phyloP scores from a whole-genome alignment of 345 rosid species.

The Nasturtium officinale region DNA sequence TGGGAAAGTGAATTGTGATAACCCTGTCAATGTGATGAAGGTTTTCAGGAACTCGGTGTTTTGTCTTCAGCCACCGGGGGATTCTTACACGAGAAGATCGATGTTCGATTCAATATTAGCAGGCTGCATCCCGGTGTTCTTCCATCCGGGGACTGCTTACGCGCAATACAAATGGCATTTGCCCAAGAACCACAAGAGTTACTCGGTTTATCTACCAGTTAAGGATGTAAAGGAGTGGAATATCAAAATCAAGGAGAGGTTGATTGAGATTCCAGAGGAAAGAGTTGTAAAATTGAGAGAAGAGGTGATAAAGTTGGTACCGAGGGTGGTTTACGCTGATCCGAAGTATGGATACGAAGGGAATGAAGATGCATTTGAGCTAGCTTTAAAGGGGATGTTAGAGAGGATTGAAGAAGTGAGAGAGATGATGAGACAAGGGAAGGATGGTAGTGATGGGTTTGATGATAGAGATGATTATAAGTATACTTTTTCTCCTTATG shows the following conservation, averaged over 20 bases:
- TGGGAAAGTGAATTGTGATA: slow-evolving; percentile 53
- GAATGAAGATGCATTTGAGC: slow-evolving; percentile 60
- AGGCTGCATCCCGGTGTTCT: slow-evolving; percentile 69
- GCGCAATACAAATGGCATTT: slow-evolving; percentile 68
- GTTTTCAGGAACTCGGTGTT: slow-evolving; percentile 59
- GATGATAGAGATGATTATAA: slow-evolving; percentile 62
- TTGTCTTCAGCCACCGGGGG: slow-evolving; percentile 71
- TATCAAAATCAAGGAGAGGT: slow-evolving; percentile 45
- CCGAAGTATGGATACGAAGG: slow-evolving; percentile 41
- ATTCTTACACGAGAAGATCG: slow-evolving; percentile 67
- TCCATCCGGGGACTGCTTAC: slow-evolving; percentile 67
- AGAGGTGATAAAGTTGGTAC: slow-evolving; percentile 63
- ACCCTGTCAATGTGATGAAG: slow-evolving; percentile 63
- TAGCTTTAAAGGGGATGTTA: slow-evolving; percentile 62
- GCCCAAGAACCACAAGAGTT: slow-evolving; percentile 49
- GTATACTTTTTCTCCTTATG: slow-evolving; percentile 55
- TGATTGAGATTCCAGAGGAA: slow-evolving; percentile 46
- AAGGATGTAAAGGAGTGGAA: slow-evolving; percentile 46
- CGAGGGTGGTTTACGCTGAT: slow-evolving; percentile 56
- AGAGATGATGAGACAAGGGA: slow-evolving; percentile 50
- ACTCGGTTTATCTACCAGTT: slow-evolving; percentile 60
- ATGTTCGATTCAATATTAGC: slow-evolving; percentile 65
- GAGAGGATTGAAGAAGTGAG: slow-evolving; percentile 58
- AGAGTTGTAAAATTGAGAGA: slow-evolving; percentile 51
- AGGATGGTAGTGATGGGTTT: slow-evolving; percentile 61